Evolutionary conservation across 208 protist species (phyloP).

Genomic region (Crithidia sp.): DNA sequence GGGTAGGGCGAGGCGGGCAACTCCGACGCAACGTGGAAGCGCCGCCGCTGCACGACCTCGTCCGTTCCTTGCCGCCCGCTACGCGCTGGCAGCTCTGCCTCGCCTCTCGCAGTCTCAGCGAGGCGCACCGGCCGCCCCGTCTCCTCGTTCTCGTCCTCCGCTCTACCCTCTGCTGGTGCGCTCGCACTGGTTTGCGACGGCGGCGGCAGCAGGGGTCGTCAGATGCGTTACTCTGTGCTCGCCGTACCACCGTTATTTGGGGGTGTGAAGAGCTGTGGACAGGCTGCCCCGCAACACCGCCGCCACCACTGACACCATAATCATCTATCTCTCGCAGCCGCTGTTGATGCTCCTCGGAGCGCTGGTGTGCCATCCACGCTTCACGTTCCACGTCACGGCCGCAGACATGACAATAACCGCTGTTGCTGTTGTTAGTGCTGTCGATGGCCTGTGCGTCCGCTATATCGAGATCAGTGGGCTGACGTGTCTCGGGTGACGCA

Average conservation of each 20-base stretch:
- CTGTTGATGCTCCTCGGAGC: slow-evolving; percentile 23
- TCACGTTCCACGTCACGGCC: neutral
- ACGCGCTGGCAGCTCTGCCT: too few relatives aligned
- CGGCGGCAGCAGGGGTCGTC: neutral
- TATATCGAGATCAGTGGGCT: too few relatives aligned
- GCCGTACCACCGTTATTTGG: neutral
- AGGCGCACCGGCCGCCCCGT: neutral
- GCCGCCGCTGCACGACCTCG: neutral
- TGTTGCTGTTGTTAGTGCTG: neutral
- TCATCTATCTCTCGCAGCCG: slow-evolving; percentile 8
- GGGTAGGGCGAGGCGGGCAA: neutral
- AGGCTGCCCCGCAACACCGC: neutral
- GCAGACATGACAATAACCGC: slow-evolving; percentile 11
- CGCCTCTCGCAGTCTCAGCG: too few relatives aligned
- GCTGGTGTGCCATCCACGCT: slow-evolving; percentile 28
- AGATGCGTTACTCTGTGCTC: too few relatives aligned
- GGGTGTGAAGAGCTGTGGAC: neutral
- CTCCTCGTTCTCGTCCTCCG: neutral
- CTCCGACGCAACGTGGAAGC: neutral
- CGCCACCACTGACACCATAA: too few relatives aligned
- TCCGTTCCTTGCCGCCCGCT: too few relatives aligned
- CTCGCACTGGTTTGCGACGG: neutral
- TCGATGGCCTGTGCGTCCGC: too few relatives aligned
- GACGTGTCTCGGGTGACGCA: too few relatives aligned
- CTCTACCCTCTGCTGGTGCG: neutral